Evolutionary conservation across 139 green algal species (phyloP).

Genomic region (Tetraselmis chui): DNA sequence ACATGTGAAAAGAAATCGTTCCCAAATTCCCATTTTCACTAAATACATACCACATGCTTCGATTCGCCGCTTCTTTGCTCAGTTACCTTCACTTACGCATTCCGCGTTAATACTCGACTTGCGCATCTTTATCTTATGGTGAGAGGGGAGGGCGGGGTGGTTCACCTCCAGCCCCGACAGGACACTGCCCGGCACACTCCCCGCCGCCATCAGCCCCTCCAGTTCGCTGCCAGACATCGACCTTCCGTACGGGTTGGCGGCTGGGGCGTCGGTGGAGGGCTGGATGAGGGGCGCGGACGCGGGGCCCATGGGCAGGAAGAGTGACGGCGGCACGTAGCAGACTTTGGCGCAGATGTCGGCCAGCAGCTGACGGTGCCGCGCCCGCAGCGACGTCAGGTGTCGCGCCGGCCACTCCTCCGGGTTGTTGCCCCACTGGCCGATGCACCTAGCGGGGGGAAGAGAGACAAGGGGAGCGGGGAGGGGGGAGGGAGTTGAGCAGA

Average conservation of each 20-base stretch:
- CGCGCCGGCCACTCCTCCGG: conserved; percentile 45
- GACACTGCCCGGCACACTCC: not conserved
- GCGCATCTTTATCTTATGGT: no score
- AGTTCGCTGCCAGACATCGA: not conserved
- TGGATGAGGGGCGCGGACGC: not conserved
- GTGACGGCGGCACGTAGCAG: not conserved
- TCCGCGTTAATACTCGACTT: no score
- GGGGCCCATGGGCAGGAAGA: not conserved
- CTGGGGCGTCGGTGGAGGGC: no score
- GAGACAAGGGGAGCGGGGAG: not conserved
- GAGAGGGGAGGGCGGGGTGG: no score
- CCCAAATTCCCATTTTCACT: no score
- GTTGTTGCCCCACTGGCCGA: conserved; percentile 32
- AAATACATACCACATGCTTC: no score
- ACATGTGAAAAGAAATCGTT: no score
- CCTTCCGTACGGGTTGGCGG: no score
- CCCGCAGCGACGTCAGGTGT: conserved; percentile 38
- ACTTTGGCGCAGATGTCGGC: not conserved
- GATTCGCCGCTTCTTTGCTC: no score
- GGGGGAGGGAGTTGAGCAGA: not conserved
- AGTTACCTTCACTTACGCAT: no score
- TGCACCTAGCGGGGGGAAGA: not conserved
- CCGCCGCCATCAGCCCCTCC: not conserved
- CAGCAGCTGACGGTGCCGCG: conserved; percentile 45
- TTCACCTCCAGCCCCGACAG: not conserved